These are phyloP conservation scores for Colletotrichum lindemuthianum DNA, from an alignment of 2,329 filamentous ascomycete genomes.

Conservation along the genomic window DNA sequence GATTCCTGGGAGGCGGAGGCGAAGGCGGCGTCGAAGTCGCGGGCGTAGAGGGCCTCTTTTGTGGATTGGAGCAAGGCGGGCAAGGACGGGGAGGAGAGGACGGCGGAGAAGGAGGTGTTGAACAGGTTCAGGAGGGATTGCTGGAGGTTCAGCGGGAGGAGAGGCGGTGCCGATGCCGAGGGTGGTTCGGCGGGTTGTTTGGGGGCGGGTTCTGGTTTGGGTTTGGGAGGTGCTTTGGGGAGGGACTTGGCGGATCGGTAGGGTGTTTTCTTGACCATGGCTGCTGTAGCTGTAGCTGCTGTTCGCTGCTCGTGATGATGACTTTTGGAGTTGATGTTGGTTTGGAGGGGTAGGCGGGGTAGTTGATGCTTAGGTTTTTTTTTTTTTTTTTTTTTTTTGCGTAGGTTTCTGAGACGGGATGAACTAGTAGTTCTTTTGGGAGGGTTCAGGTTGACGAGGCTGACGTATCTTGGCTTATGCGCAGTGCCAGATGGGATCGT, in stretches of 20 bases:
- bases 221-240: conserved; percentile 4
- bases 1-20: conserved; percentile 62
- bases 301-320: background rate
- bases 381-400: background rate
- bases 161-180: background rate
- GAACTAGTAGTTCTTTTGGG: too few relatives aligned
- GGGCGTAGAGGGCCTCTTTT: conserved; percentile 85
- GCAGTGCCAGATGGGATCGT: background rate
- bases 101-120: conserved; percentile 66
- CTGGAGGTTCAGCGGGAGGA: conserved; percentile 51
- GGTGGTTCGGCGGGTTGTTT: background rate
- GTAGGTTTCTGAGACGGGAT: too few relatives aligned
- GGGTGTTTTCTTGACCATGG: conserved; percentile 27
- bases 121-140: conserved; percentile 81
- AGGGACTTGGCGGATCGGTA: conserved; percentile 10
- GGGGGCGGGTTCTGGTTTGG: background rate
- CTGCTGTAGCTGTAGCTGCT: too few relatives aligned
- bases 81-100: conserved; percentile 59
- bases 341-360: conserved; percentile 5
- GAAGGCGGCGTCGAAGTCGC: conserved; percentile 87
- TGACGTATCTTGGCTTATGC: background rate
- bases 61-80: conserved; percentile 76
- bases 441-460: background rate
- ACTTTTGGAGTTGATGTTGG: conserved; percentile 1
- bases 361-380: background rate